These are phyloP conservation scores for Saturnispora ahearnii DNA, from an alignment of 805 yeast genomes.

Conservation along the genomic window DNA sequence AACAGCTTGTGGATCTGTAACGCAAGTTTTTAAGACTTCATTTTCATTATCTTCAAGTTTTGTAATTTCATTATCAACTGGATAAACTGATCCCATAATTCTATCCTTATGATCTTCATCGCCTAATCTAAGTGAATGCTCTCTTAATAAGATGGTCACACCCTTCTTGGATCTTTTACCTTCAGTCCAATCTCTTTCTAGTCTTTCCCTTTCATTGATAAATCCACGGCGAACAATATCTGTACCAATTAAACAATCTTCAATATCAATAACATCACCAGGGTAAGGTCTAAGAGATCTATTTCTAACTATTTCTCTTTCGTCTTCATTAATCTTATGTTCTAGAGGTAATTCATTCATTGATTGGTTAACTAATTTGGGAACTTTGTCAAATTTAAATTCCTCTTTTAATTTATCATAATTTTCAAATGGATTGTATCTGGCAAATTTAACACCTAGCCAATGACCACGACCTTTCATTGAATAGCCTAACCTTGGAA, in stretches of 20 bases:
- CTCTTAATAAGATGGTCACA: conserved; percentile 80
- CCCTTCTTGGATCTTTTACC: conserved; percentile 44
- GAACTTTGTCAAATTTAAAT: conserved; percentile 6
- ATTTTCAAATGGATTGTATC: conserved; percentile 4
- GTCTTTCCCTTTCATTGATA: conserved; percentile 52
- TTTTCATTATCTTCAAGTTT: conserved; percentile 6
- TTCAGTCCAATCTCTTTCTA: conserved; percentile 30
- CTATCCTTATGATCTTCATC: conserved; percentile 29
- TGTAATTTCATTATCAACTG: conserved; percentile 5
- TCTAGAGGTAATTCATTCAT: conserved; percentile 3
- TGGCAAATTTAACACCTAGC: conserved; percentile 21
- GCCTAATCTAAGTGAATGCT: conserved; percentile 44
- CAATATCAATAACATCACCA: conserved; percentile 86
- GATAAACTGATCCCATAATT: conserved; percentile 27
- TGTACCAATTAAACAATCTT: conserved; percentile 89
- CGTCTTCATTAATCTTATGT: conserved; percentile 4
- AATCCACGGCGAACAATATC: conserved; percentile 66
- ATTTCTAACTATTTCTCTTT: conserved; percentile 8
- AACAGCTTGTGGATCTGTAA: conserved; percentile 67
- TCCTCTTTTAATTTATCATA: conserved; percentile 1
- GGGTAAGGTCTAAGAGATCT: conserved; percentile 21
- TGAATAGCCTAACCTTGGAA: conserved; percentile 84
- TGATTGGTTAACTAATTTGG: conserved; percentile 1
- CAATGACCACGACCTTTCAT: conserved; percentile 68
- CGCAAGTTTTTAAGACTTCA: conserved; percentile 53